Percentiles rank a stretch among this genome's conserved stretches.
phyloP scores from a whole-genome alignment of 1,284 basidiomycete species.

The Rhodotorula glutinis region DNA sequence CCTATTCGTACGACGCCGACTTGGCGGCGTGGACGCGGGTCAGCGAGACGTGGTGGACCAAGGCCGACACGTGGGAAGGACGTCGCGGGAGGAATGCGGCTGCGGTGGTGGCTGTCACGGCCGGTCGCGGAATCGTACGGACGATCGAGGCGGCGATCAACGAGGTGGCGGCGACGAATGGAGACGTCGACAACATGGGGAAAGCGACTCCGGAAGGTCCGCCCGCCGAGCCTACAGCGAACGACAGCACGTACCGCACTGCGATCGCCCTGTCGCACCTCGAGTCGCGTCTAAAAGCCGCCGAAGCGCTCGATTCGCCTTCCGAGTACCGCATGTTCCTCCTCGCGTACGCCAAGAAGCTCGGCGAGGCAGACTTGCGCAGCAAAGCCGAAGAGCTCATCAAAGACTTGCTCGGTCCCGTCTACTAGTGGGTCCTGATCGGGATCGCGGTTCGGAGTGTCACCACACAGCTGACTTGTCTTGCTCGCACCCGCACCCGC shows the following conservation, averaged over 20 bases:
- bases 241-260: constrained; percentile 68
- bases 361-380: constrained; percentile 79
- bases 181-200: constrained; percentile 17
- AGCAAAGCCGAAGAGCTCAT: constrained; percentile 83
- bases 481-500: constrained; percentile 23
- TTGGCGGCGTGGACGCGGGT: constrained; percentile 68
- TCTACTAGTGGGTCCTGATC: no score
- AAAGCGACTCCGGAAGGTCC: constrained; percentile 39
- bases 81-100: constrained; percentile 52
- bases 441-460: no score
- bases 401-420: constrained; percentile 77
- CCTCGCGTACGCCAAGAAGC: constrained; percentile 69
- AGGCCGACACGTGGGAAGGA: constrained; percentile 73
- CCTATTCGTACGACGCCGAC: constrained; percentile 69
- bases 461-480: constrained; percentile 2
- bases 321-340: constrained; percentile 74
- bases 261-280: constrained; percentile 78
- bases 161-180: constrained; percentile 36
- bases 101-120: background rate
- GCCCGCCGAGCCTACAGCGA: constrained; percentile 46
- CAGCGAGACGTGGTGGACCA: constrained; percentile 72
- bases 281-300: constrained; percentile 71
- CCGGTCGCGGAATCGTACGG: constrained; percentile 36
- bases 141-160: constrained; percentile 44
- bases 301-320: constrained; percentile 66